Evolutionary conservation across 257 asterid species (phyloP).

Genomic region (Solanum pimpinellifolium): DNA sequence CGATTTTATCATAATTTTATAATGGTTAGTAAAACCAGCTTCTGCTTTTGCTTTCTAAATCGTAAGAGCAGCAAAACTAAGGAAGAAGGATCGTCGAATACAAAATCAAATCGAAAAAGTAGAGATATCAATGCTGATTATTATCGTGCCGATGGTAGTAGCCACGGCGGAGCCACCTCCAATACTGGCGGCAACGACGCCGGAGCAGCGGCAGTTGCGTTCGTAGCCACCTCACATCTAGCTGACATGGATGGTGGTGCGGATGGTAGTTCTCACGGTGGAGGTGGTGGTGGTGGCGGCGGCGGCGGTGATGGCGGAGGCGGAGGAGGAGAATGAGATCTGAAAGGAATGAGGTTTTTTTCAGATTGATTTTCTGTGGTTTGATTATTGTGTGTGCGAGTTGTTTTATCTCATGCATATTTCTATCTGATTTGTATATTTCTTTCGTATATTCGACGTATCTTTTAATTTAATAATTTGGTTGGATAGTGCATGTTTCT

Average conservation of each 20-base stretch:
- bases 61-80: background rate
- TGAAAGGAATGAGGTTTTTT: background rate
- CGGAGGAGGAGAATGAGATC: background rate
- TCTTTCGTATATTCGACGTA: too few relatives aligned
- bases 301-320: background rate
- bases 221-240: background rate
- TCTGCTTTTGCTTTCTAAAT: background rate
- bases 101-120: background rate
- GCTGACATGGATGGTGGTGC: background rate
- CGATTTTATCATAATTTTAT: background rate
- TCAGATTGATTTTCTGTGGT: background rate
- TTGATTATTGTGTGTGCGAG: background rate
- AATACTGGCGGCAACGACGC: background rate
- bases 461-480: too few relatives aligned
- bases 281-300: background rate
- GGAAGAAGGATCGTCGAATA: background rate
- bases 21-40: background rate
- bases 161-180: background rate
- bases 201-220: background rate
- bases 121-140: background rate
- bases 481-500: too few relatives aligned
- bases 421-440: background rate
- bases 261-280: background rate
- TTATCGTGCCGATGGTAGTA: background rate
- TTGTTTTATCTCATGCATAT: background rate